Percentiles rank a stretch among this genome's conserved stretches.
Conservation (phyloP, 495 filamentous ascomycete species). For the Apodospora peruviana region DNA sequence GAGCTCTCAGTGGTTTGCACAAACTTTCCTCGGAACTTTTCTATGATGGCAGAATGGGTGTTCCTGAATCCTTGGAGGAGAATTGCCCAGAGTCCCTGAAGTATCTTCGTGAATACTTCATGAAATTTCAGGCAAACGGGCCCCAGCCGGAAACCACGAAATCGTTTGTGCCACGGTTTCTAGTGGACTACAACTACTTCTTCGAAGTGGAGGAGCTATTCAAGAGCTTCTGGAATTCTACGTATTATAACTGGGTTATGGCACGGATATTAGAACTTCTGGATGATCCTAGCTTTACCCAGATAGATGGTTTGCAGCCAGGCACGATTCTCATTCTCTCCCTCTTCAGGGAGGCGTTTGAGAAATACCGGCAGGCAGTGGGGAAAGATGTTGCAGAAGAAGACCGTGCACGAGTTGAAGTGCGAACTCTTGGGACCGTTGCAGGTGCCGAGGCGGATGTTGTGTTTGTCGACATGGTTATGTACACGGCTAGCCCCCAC, state of each 20-base stretch:
- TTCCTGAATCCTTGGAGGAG: not conserved
- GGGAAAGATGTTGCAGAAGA: not conserved
- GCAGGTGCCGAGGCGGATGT: conserved; percentile 10
- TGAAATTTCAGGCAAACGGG: conserved; percentile 1
- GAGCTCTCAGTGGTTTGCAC: conserved; percentile 15
- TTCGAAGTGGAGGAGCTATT: not conserved
- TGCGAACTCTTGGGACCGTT: conserved; percentile 1
- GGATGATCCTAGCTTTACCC: not conserved
- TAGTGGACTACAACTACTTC: not conserved
- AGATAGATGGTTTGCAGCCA: not conserved
- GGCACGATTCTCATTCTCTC: conserved; percentile 11
- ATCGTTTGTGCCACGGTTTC: not conserved
- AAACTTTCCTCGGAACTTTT: conserved; percentile 15
- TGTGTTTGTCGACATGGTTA: conserved; percentile 13
- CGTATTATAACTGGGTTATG: conserved; percentile 22
- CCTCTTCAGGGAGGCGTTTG: conserved; percentile 2
- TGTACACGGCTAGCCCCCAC: not conserved
- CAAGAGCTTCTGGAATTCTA: conserved; percentile 11
- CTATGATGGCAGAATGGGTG: conserved; percentile 8
- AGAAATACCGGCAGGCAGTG: not conserved
- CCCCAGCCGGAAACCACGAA: not conserved
- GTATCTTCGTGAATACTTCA: not conserved
- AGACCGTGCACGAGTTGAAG: not conserved
- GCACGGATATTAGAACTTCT: conserved; percentile 14
- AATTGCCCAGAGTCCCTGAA: conserved; percentile 6